Evolutionary conservation across 768 basidiomycete species (phyloP), one percentile per base, ranked within the genome.

Genomic region (Tremella yokohamensis): DNA sequence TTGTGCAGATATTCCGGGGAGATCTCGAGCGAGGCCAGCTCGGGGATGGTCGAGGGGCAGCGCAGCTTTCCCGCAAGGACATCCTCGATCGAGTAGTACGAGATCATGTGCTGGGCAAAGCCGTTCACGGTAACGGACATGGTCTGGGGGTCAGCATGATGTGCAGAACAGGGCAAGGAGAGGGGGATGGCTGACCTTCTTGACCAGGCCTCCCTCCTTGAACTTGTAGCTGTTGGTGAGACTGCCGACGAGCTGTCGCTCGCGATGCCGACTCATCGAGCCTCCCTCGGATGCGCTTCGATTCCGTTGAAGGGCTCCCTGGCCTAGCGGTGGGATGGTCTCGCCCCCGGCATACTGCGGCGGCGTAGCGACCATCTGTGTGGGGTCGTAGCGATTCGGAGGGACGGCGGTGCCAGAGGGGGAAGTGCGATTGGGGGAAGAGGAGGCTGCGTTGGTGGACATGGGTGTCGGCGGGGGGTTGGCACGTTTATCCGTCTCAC

Each of bases 181-280:
- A 7, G 52, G n/a, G 13, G 39, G 34, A n/a, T 22, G 9, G 77
- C 83, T 65, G 45, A 91, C 94, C 84, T 97, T 96, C 81, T 98
- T 98, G 85, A 97, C 90, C 76, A 98, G 83, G 7, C 94, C 94
- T 57, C 90, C 87, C 0, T 82, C 76, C 73, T 93, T 94, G 82
- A 94, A 97, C 77, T 90, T 90, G 82, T 88, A 87, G 73, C 84
- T 87, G 78, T 90, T 92, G 8, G 92, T 96, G 69, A 97, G 78
- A 69, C 89, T 91, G 29, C 93, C 93, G 51, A 94, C 84, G 22
- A 97, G 81, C 22, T 83, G 84, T 49, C 90, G 81, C 76, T 96
- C 92, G 48, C 86, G 82, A 42, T 85, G 81, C 63, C 85, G 84
- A 72, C 90, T 87, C 54, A 88, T 79, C 11, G 79, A 59, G 29